phyloP scores from a whole-genome alignment of 1,284 basidiomycete species.

The Rhizopogon parksii region DNA sequence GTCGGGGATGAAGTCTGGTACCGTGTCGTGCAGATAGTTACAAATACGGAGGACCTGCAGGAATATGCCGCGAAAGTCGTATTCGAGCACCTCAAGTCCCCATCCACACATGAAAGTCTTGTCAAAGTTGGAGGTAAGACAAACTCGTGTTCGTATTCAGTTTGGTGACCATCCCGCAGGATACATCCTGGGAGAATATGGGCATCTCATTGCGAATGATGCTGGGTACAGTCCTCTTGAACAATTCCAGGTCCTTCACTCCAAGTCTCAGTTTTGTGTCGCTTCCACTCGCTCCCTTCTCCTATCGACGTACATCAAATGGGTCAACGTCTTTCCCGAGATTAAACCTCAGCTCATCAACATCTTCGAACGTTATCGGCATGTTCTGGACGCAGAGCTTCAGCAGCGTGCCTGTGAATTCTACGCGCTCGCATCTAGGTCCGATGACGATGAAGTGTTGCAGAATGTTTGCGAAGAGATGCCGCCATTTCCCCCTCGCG shows the following conservation, averaged over 20 bases:
- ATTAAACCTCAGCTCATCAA: constrained; percentile 91
- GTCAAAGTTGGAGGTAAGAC: constrained; percentile 89
- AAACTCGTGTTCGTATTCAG: neutral
- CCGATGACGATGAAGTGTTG: constrained; percentile 87
- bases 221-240: constrained; percentile 88
- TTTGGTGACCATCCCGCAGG: constrained; percentile 39
- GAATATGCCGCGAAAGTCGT: constrained; percentile 93
- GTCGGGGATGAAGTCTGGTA: constrained; percentile 99
- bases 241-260: constrained; percentile 91
- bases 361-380: constrained; percentile 96
- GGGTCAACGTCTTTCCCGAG: constrained; percentile 99
- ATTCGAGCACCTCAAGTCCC: constrained; percentile 82
- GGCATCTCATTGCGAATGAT: constrained; percentile 95
- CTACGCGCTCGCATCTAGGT: constrained; percentile 73
- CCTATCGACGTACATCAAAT: constrained; percentile 97
- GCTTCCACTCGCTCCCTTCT: constrained; percentile 89
- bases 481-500: constrained; percentile 95
- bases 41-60: constrained; percentile 96
- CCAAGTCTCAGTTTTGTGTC: constrained; percentile 92
- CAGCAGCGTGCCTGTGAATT: constrained; percentile 99
- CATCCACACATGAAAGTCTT: constrained; percentile 93
- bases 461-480: constrained; percentile 98
- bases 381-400: constrained; percentile 95
- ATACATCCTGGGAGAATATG: constrained; percentile 96
- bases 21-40: constrained; percentile 96